Evolutionary conservation across 768 basidiomycete genomes (phyloP).

Genomic region (Thelephora aurantiotincta): DNA sequence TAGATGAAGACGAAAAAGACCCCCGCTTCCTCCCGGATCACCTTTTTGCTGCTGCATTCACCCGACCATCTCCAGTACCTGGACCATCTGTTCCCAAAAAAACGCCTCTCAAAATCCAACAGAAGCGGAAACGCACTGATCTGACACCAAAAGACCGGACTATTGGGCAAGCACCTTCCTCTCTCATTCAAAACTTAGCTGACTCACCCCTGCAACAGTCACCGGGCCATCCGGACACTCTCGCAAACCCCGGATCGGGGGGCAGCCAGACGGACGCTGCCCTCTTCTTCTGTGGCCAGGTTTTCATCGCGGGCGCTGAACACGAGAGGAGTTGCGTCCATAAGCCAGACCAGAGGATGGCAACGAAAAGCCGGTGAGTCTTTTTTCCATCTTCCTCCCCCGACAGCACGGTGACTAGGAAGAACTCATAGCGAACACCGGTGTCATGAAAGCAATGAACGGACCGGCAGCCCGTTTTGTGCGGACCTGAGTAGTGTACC

Average conservation of each 20-base stretch:
- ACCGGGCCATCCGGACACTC: constrained; percentile 39
- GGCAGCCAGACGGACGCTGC: constrained; percentile 26
- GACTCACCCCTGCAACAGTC: constrained; percentile 20
- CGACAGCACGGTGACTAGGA: neutral
- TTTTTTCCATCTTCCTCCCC: neutral
- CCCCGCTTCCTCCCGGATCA: constrained; percentile 50
- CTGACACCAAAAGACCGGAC: constrained; percentile 33
- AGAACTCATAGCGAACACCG: constrained; percentile 32
- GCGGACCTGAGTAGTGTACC: constrained; percentile 2
- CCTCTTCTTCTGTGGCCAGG: constrained; percentile 31
- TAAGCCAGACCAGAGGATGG: constrained; percentile 34
- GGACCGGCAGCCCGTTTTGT: constrained; percentile 45
- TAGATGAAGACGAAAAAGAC: constrained; percentile 9
- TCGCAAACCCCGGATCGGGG: constrained; percentile 12
- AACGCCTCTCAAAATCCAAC: constrained; percentile 12
- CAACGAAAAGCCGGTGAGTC: constrained; percentile 41
- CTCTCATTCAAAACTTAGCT: neutral
- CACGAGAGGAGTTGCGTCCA: constrained; percentile 24
- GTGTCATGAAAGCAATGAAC: constrained; percentile 31
- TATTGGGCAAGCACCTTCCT: constrained; percentile 30
- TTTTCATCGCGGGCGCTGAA: constrained; percentile 41
- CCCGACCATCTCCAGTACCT: constrained; percentile 12
- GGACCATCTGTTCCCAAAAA: constrained; percentile 7
- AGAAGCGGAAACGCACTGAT: constrained; percentile 11
- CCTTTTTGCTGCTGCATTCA: constrained; percentile 44